These are phyloP conservation scores for Lachnum nothofagi DNA, from an alignment of 2,329 filamentous ascomycete genomes.

Conservation along the genomic window DNA sequence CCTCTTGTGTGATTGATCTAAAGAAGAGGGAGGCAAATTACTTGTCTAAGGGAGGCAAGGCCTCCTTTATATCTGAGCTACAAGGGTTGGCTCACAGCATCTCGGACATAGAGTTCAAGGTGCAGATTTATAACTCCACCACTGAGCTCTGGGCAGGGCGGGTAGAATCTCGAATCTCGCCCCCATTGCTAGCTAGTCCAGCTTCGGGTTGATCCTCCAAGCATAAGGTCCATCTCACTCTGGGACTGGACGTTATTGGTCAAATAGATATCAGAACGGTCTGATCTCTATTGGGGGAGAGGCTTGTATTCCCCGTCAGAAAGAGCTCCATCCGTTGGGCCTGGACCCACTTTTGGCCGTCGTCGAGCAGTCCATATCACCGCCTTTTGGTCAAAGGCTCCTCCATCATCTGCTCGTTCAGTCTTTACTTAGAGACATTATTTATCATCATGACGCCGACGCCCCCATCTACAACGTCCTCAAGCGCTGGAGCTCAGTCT, in stretches of 20 bases:
- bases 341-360: constrained; percentile 16
- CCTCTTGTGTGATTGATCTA: neutral
- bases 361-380: constrained; percentile 11
- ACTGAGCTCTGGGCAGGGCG: constrained; percentile 16
- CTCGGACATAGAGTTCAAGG: constrained; percentile 25
- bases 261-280: constrained; percentile 11
- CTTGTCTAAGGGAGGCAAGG: constrained; percentile 11
- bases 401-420: constrained; percentile 10
- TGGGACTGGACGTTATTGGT: constrained; percentile 16
- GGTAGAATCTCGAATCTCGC: constrained; percentile 11
- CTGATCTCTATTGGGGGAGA: neutral
- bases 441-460: constrained; percentile 61
- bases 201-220: constrained; percentile 14
- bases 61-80: constrained; percentile 24
- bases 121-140: constrained; percentile 27
- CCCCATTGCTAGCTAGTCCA: constrained; percentile 16
- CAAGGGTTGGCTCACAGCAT: constrained; percentile 7
- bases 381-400: neutral
- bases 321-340: constrained; percentile 11
- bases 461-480: constrained; percentile 72
- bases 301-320: constrained; percentile 1
- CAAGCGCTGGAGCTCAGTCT: constrained; percentile 66
- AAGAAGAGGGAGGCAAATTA: constrained; percentile 9
- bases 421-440: constrained; percentile 14
- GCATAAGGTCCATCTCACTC: constrained; percentile 6